Base-by-base conservation (phyloP, 2,329 filamentous ascomycete species). In the Epichloe hybrida region DNA sequence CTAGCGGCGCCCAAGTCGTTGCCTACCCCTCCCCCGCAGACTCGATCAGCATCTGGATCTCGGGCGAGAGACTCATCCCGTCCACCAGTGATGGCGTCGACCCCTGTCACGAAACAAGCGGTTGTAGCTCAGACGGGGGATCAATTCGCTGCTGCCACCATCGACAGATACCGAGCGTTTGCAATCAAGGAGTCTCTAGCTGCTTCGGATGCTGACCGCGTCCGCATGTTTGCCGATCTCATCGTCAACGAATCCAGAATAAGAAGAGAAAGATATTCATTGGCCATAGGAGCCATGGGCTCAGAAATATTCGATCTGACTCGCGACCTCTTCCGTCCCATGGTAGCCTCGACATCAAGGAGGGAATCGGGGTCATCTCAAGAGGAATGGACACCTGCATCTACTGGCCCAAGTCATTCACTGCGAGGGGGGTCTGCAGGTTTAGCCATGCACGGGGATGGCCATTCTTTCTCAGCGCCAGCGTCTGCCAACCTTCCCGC, bases 171-270 rank as follows among this genome's bases (percentile, higher is more conserved):
- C 66, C 77, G 80, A 50, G 71, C 71, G 0, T 95, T 95, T 62
- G 80, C 90, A 1, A 76, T 84, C 48, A 83, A 76, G 55, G 93
- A 98, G 66, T 78, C 82, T 3, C 69, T 76, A 4, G 88, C 88
- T 2, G 64, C 74, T 0, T 83, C 78, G 4, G 90, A 97, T 62
- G 78, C 81, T 9, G 89, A 95, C 52, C 77, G 89, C n/a, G 76
- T 98, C 3, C 82, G 86, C 48, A 69, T 95, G 1, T 98, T 97
- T 66, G 83, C 88, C 13, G 88, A 91, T 44, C 97, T 94, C 59
- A 84, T 97, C 44, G 84, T 95, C 1, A 78, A 77, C 31, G 93
- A 98, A 65, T 96, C 90, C 13, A 79, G 85, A 47, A 74, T 96
- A 49, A 80, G 93, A 31, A 79, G 89, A 49, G 86, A 93, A 61